Base-by-base conservation (phyloP, 73 alveolate species). In the Breviolum minutum region DNA sequence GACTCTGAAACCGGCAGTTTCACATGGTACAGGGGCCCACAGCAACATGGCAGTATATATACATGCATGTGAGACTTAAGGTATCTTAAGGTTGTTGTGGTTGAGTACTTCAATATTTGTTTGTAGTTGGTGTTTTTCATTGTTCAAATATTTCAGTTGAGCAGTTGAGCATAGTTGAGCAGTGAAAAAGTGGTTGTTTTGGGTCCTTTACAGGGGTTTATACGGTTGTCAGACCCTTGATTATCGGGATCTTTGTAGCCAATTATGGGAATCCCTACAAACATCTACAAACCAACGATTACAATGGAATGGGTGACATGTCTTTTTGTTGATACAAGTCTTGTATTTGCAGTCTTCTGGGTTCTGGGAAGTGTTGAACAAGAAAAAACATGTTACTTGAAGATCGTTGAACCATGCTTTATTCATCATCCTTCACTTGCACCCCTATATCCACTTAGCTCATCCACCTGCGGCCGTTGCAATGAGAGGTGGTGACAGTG, bases 401-500 rank as follows among this genome's bases (percentile, higher is more conserved):
- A n/a, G 85, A 12, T 27, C 62, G n/a, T n/a, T 2, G 83, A 16
- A 48, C 27, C 5, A 48, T 73, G 7, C 4, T 73, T 30, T 19
- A 13, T 16, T 19, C 60, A 29, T 66, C 54, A 40, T 40, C 54
- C 54, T 3, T 40, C 3, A 40, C 54, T 40, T 40, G 54, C 3
- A 40, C 54, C 54, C 54, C 54, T 40, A 40, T 40, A 40, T 40
- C 54, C 54, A 40, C 54, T 40, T 3, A 40, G 5, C 54, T 40
- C 54, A 40, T 40, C 54, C 54, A 40, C 54, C 54, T 40, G 54
- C 54, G 5, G 54, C 54, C 54, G 54, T 40, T 40, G 54, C 54
- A 40, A 40, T 40, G 54, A 40, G 54, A 93, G 98, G 98, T 93
- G 16, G 98, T 93, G 60, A 93, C 92, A 16, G 98, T 93, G 12